Conservation (phyloP, 805 yeast species). For the Barnettozyma vustinii region DNA sequence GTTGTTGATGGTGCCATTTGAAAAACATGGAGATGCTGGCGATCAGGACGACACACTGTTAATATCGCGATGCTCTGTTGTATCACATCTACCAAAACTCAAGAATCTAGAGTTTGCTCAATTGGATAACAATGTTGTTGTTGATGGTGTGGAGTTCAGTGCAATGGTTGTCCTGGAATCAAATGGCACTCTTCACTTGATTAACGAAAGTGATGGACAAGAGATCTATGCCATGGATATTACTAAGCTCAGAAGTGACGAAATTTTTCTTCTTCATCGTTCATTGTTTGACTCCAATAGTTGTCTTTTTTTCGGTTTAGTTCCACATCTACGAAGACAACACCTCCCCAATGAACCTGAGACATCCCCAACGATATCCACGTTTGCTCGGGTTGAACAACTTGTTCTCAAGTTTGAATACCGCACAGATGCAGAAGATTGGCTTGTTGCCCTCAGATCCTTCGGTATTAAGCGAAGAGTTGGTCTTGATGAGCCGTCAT, state of each 20-base stretch:
- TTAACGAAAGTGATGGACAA: constrained; percentile 61
- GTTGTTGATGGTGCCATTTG: constrained; percentile 16
- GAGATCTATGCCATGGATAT: constrained; percentile 54
- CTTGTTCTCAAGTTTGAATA: constrained; percentile 58
- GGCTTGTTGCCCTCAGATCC: constrained; percentile 65
- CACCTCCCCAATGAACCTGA: not conserved
- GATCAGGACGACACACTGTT: constrained; percentile 8
- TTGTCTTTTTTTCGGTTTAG: constrained; percentile 51
- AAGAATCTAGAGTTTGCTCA: constrained; percentile 16
- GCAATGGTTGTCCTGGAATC: constrained; percentile 67
- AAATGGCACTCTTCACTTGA: constrained; percentile 54
- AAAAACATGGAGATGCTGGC: constrained; percentile 18
- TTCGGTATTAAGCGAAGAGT: constrained; percentile 53
- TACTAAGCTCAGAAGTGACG: constrained; percentile 46
- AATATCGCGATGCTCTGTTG: constrained; percentile 56
- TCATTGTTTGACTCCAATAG: constrained; percentile 58
- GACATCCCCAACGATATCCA: constrained; percentile 3
- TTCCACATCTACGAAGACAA: constrained; percentile 45
- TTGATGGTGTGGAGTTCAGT: constrained; percentile 60
- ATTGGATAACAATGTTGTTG: not conserved
- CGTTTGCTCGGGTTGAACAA: constrained; percentile 22
- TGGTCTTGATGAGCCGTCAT: constrained; percentile 26
- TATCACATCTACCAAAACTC: constrained; percentile 31
- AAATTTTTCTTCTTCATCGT: constrained; percentile 57
- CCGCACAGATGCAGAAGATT: constrained; percentile 67